Base-by-base conservation (phyloP, 805 yeast genomes). In the Candida nemodendra region DNA sequence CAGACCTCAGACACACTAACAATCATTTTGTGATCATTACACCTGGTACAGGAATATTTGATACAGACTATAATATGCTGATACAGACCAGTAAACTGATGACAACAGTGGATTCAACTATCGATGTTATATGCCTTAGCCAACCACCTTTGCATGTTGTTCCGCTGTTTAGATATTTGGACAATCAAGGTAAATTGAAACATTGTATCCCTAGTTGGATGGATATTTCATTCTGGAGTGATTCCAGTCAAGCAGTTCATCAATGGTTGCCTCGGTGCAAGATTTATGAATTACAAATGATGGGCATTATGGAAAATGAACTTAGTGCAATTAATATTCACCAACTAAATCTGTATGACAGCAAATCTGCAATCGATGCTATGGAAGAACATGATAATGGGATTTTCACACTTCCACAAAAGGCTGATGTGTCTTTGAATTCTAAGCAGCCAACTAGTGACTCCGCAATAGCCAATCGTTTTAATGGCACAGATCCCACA, bases 271-370 rank as follows among this genome's bases (percentile, higher is more conserved):
- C 99, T 0, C 69, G 93, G 24, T 89, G 97, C 61, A 88, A 87
- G 52, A 90, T 93, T 34, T 91, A 93, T 59, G 98, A 91, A 53
- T 64, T 93, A 14, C 98, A 93, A 59, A 93, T 93, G 97, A 91
- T 91, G 95, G 98, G 98, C 0, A 76, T 93, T 6, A 88, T 91
- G 82, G 98, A 91, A 53, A 87, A 86, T 51, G 96, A 93, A 53
- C 68, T 81, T 40, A 78, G 80, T 47, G 78, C 83, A 9, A 76
- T 84, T 6, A 76, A 79, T 7, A 74, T 90, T 9, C 81, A 79
- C 13, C 72, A 81, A 34, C 62, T 89, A 34, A 71, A 67, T 9
- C 51, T 59, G 44, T 33, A 54, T 30, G 39, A 55, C 45, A 56
- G 64, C 4, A 57, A 57, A 33, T 67, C 81, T 0, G 66, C 81